Base-by-base conservation (phyloP, 2,329 filamentous ascomycete genomes). In the Lecanicillium sp. region DNA sequence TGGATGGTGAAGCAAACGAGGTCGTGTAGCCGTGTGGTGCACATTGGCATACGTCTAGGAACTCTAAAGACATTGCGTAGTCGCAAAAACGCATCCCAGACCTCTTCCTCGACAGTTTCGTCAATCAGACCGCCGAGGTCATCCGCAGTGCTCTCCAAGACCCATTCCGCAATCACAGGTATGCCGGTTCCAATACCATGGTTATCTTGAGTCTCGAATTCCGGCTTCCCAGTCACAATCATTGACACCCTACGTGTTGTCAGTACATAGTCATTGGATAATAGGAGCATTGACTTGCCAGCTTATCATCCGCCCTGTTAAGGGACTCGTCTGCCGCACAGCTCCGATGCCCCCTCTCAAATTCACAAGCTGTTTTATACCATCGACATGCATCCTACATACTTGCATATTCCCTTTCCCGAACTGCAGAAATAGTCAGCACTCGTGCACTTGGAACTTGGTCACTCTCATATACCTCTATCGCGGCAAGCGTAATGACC, bases 401-500 rank as follows among this genome's bases (percentile, higher is more conserved):
- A 67, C 56, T 14, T 66, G 54, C 0, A 63, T 56, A 26, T 78
- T 76, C 0, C 75, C 73, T 51, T 79, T 78, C n/a, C 75, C 75
- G 51, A 69, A 71, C 74, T 78, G 32, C 1, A 2, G n/a, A n/a
- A n/a, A n/a, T n/a, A n/a, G n/a, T n/a, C n/a, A n/a, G n/a, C n/a
- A n/a, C n/a, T n/a, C n/a, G n/a, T n/a, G n/a, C n/a, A n/a, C n/a
- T n/a, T n/a, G n/a, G n/a, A n/a, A n/a, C n/a, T n/a, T n/a, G n/a
- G n/a, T n/a, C 2, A 2, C 17, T 9, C 2, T 44, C 3, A 33
- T 66, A 65, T 53, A 79, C 76, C 57, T 80, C 77, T 39, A 80
- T 81, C 1, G 76, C 72, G 9, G 77, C 77, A 50, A 81, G 55
- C 0, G 77, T 81, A 35, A 81, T 70, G 7, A 81, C 74, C 0